phyloP scores from a whole-genome alignment of 2,329 filamentous ascomycete genomes.

The Botrytis porri region DNA sequence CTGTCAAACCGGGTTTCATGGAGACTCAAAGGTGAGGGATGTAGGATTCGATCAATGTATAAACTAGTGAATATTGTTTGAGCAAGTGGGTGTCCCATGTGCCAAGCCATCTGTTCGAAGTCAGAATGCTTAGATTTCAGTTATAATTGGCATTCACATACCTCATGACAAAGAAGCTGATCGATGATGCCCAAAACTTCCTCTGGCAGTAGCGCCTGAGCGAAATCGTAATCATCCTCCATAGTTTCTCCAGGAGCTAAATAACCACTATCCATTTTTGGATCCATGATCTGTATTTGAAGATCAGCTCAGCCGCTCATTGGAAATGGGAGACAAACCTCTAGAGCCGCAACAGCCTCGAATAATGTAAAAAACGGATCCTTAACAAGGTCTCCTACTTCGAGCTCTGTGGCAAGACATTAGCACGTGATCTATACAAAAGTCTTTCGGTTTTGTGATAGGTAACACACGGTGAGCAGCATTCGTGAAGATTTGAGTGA shows the following conservation, averaged over 20 bases:
- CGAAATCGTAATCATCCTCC: slow-evolving; percentile 77
- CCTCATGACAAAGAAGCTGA: slow-evolving; percentile 84
- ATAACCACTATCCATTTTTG: slow-evolving; percentile 97
- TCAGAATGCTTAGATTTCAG: slow-evolving; percentile 13
- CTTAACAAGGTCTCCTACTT: slow-evolving; percentile 81
- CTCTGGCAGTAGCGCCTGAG: slow-evolving; percentile 63
- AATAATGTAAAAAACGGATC: slow-evolving; percentile 94
- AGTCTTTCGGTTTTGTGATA: slow-evolving; percentile 14
- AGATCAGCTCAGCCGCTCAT: not conserved
- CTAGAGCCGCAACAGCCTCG: slow-evolving; percentile 84
- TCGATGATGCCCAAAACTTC: slow-evolving; percentile 94
- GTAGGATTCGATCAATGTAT: slow-evolving; percentile 81
- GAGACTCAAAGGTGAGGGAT: slow-evolving; percentile 62
- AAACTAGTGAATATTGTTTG: slow-evolving; percentile 92
- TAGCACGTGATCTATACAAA: slow-evolving; percentile 30
- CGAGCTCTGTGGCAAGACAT: slow-evolving; percentile 54
- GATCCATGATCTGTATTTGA: slow-evolving; percentile 81
- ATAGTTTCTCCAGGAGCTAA: slow-evolving; percentile 74
- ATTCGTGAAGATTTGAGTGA: slow-evolving; percentile 54
- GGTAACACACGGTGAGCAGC: slow-evolving; percentile 51
- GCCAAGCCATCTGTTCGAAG: slow-evolving; percentile 78
- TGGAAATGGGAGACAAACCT: slow-evolving; percentile 48
- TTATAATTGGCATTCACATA: slow-evolving; percentile 39
- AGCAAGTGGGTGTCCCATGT: slow-evolving; percentile 90
- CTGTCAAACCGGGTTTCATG: slow-evolving; percentile 39